A percentile compares a stretch with the other conserved stretches of the same genome.
These are phyloP conservation scores for Henckelia pumila DNA, from an alignment of 257 asterid species.

Conservation along the genomic window DNA sequence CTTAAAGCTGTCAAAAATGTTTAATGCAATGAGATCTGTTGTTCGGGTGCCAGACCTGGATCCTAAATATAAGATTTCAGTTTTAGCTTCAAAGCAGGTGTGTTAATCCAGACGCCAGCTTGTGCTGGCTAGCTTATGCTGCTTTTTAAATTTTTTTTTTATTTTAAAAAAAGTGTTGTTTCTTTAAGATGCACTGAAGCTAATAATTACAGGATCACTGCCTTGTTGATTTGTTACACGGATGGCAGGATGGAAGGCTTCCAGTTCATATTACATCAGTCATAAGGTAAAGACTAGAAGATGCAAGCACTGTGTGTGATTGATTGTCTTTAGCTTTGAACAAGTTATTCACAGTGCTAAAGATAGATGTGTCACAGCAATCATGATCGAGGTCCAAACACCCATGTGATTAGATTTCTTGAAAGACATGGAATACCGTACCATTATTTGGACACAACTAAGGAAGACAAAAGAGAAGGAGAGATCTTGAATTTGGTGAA, in stretches of 20 bases:
- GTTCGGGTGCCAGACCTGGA: constrained; percentile 77
- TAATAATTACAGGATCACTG: constrained; percentile 71
- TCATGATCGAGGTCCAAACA: constrained; percentile 77
- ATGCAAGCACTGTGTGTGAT: constrained; percentile 2
- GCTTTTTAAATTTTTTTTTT: background rate
- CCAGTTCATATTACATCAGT: constrained; percentile 78
- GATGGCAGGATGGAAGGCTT: constrained; percentile 86
- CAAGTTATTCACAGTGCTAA: constrained; percentile 14
- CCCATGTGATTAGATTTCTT: constrained; percentile 84
- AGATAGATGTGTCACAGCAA: constrained; percentile 51
- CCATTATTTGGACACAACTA: constrained; percentile 47
- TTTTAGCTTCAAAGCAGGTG: constrained; percentile 93
- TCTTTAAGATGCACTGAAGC: constrained; percentile 7
- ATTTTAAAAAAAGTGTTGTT: no score
- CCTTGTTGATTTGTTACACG: constrained; percentile 81
- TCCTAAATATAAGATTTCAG: constrained; percentile 74
- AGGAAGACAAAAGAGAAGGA: constrained; percentile 52
- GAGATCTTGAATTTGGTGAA: constrained; percentile 66
- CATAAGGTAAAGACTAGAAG: constrained; percentile 51
- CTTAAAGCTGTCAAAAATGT: constrained; percentile 53
- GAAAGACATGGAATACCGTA: constrained; percentile 88
- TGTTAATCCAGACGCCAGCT: constrained; percentile 1
- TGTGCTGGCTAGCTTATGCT: constrained; percentile 9
- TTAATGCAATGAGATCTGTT: constrained; percentile 71
- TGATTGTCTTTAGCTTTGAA: constrained; percentile 20